Evolutionary conservation across 2,329 filamentous ascomycete species (phyloP), one percentile per base, ranked within the genome.

Genomic region (Ophiosphaerella korrae): DNA sequence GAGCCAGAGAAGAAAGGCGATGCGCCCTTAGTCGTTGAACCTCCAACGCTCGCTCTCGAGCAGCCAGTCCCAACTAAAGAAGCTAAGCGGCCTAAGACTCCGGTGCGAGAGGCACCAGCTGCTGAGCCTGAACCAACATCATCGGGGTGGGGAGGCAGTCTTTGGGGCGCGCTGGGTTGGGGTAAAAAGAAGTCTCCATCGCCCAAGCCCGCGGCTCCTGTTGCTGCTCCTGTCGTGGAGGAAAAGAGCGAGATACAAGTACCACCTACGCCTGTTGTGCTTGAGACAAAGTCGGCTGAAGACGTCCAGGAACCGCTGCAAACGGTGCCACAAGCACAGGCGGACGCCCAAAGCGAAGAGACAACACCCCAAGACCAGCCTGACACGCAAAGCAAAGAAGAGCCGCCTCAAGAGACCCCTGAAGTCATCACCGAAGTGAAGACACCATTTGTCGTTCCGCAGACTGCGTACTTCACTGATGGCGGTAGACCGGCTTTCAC

Each of bases 101-200:
- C 32, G 3, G 18, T 35, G 13, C 32, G 5, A 12, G 14, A 56
- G 18, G 26, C 32, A 21, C 50, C 49, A 23, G 41, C 44, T 3
- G 35, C 52, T 21, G 43, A 61, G 47, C 39, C 48, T 7, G 50
- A 51, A 12, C 13, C 45, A 11, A 41, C 53, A 7, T 40, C 56
- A 9, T 63, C 62, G 33, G 59, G 62, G 3, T 70, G 64, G 63
- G 64, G 64, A 12, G 52, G 54, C 2, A 57, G 62, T 26, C 48
- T 73, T 16, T 63, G 59, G 57, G 66, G 69, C 37, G 65, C 66
- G 1, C 58, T 72, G 42, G 67, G 70, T 2, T 71, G 67, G 68
- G 68, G 70, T 9, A 64, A 62, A 56, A 70, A 67, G 57, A 66
- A 60, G 47, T 21, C 55, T 7, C 44, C 52, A 7, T 55, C 58